Conservation (phyloP, 116 monocot species). For the Iris pallida region DNA sequence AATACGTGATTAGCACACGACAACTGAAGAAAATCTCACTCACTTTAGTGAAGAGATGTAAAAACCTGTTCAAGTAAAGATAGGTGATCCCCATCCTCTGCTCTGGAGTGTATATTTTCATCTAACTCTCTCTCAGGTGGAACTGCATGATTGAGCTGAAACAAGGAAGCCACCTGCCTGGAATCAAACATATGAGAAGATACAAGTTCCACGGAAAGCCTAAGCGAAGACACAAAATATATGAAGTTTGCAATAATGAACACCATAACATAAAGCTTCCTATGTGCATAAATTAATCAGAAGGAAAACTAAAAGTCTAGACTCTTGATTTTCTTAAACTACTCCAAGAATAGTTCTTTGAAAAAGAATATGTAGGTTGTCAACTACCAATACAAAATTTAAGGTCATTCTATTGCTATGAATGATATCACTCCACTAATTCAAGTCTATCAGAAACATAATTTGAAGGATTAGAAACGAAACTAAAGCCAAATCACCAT, state of each 20-base stretch:
- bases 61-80: conserved; percentile 86
- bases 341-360: no score
- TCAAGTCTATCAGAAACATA: no score
- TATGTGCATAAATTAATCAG: no score
- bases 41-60: neutral
- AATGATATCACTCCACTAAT: no score
- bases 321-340: no score
- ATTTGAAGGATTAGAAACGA: no score
- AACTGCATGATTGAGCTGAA: conserved; percentile 55
- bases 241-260: neutral
- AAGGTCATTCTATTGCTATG: no score
- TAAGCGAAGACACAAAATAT: neutral
- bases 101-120: conserved; percentile 59
- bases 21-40: conserved; percentile 7
- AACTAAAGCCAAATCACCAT: no score
- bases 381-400: no score
- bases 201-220: conserved; percentile 1
- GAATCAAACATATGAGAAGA: conserved; percentile 39
- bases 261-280: neutral
- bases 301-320: no score
- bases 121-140: conserved; percentile 74
- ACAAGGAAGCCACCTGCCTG: conserved; percentile 93
- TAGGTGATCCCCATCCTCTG: conserved; percentile 38
- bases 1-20: conserved; percentile 3
- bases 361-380: no score